A percentile compares a stretch with the other conserved stretches of the same genome.
phyloP scores from a whole-genome alignment of 163 green algal species.

The Scenedesmus sp. region DNA sequence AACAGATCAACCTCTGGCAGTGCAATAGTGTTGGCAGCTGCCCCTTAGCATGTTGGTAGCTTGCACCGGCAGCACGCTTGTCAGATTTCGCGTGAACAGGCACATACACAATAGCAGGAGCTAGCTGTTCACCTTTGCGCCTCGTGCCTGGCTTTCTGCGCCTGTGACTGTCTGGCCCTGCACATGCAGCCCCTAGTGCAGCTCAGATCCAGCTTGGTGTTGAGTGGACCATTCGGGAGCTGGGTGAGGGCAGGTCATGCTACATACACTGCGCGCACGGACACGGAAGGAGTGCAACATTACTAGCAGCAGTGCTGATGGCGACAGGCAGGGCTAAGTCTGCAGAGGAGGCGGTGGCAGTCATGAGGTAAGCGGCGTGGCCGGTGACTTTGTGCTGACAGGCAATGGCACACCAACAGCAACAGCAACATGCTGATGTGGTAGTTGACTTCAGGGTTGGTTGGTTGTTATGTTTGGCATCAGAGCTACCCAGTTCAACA shows the following conservation, averaged over 20 bases:
- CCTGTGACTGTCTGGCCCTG: neutral
- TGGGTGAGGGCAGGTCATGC: constrained; percentile 57
- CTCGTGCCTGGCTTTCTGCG: neutral
- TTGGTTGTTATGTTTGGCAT: too few species aligned
- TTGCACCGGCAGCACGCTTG: neutral
- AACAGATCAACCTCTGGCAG: neutral
- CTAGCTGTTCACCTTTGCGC: neutral
- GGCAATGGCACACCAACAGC: neutral
- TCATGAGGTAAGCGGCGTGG: constrained; percentile 53
- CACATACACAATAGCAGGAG: neutral
- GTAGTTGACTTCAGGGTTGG: neutral
- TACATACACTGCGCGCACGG: constrained; percentile 85
- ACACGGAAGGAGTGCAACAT: constrained; percentile 74
- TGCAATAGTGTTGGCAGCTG: neutral
- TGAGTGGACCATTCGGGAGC: constrained; percentile 68
- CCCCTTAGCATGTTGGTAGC: neutral
- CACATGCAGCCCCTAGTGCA: constrained; percentile 55
- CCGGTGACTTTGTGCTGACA: neutral
- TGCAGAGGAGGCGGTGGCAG: constrained; percentile 49
- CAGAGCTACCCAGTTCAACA: too few species aligned
- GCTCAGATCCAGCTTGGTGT: constrained; percentile 74
- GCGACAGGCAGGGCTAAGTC: constrained; percentile 47
- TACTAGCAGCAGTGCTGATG: constrained; percentile 78
- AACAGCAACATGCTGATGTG: neutral
- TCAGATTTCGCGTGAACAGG: neutral